These are phyloP conservation scores for Boletus rufocinnamomeus DNA, from an alignment of 768 basidiomycete genomes.

Conservation along the genomic window DNA sequence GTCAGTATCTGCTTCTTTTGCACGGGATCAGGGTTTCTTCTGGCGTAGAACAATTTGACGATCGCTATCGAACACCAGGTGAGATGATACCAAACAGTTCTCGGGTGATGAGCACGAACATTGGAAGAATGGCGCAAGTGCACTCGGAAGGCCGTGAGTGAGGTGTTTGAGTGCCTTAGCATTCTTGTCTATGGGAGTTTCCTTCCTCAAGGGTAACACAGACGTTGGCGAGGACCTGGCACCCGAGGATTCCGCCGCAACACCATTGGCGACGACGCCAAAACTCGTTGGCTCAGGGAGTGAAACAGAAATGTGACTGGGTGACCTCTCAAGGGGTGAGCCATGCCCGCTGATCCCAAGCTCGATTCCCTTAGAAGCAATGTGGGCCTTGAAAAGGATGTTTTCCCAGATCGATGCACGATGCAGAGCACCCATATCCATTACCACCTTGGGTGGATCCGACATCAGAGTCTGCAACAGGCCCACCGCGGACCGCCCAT, in stretches of 20 bases:
- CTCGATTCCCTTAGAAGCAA: constrained; percentile 56
- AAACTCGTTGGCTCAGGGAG: constrained; percentile 42
- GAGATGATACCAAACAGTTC: constrained; percentile 6
- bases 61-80: constrained; percentile 53
- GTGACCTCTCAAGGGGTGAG: constrained; percentile 52
- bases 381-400: constrained; percentile 66
- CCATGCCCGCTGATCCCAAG: constrained; percentile 43
- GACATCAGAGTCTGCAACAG: constrained; percentile 76
- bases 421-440: constrained; percentile 77
- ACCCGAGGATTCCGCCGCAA: constrained; percentile 26
- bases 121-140: constrained; percentile 84
- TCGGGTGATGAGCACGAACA: constrained; percentile 45
- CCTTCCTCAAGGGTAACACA: constrained; percentile 38
- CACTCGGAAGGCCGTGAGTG: constrained; percentile 72
- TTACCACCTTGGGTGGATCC: constrained; percentile 61
- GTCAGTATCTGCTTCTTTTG: constrained; percentile 79
- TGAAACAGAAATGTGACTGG: constrained; percentile 44
- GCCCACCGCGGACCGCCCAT: constrained; percentile 72
- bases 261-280: constrained; percentile 34
- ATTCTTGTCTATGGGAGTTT: constrained; percentile 59
- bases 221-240: constrained; percentile 25
- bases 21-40: constrained; percentile 70
- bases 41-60: constrained; percentile 82
- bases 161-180: constrained; percentile 78
- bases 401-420: constrained; percentile 87